Percentiles rank a stretch among this genome's conserved stretches.
These are phyloP conservation scores for Miscanthus lutarioriparius DNA, from an alignment of 176 grass and related monocot species.

Conservation along the genomic window DNA sequence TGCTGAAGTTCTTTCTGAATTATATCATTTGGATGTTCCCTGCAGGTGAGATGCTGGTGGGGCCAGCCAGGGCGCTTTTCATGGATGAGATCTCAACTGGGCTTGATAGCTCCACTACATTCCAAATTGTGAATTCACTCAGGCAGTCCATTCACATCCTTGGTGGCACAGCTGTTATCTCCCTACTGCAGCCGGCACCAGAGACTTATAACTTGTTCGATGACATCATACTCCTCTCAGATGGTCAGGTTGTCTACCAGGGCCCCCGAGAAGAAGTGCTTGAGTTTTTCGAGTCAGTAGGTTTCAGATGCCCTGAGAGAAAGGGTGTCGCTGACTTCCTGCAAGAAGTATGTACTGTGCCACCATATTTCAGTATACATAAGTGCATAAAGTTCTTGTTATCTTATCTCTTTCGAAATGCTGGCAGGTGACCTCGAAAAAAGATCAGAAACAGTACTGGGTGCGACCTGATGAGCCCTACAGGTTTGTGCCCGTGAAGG, in stretches of 20 bases:
- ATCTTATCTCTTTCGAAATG: background rate
- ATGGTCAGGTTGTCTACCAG: slow-evolving; percentile 84
- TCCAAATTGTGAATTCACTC: slow-evolving; percentile 95
- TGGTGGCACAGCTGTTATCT: slow-evolving; percentile 78
- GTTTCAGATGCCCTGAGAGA: slow-evolving; percentile 89
- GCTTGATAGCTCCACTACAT: slow-evolving; percentile 96
- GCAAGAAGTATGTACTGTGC: slow-evolving; percentile 63
- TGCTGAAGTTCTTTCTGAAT: background rate
- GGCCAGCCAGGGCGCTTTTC: slow-evolving; percentile 76
- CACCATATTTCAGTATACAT: slow-evolving; percentile 2
- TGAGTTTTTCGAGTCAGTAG: slow-evolving; percentile 81
- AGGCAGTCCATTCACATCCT: slow-evolving; percentile 89
- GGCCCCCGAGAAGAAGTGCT: slow-evolving; percentile 76
- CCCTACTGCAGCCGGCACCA: slow-evolving; percentile 84
- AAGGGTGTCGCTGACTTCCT: slow-evolving; percentile 93
- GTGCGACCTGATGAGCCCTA: slow-evolving; percentile 41
- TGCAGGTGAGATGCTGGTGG: slow-evolving; percentile 95
- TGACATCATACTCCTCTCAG: slow-evolving; percentile 86
- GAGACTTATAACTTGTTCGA: slow-evolving; percentile 94
- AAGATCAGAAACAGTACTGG: slow-evolving; percentile 94
- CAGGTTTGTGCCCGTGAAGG: slow-evolving; percentile 66
- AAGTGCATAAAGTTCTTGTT: background rate
- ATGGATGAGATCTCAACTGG: slow-evolving; percentile 99
- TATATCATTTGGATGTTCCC: background rate
- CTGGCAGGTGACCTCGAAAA: slow-evolving; percentile 60